Percentiles rank a stretch among this genome's conserved stretches.
Evolutionary conservation across 2,329 filamentous ascomycete species (phyloP).

Genomic region (Pseudopithomyces chartarum): DNA sequence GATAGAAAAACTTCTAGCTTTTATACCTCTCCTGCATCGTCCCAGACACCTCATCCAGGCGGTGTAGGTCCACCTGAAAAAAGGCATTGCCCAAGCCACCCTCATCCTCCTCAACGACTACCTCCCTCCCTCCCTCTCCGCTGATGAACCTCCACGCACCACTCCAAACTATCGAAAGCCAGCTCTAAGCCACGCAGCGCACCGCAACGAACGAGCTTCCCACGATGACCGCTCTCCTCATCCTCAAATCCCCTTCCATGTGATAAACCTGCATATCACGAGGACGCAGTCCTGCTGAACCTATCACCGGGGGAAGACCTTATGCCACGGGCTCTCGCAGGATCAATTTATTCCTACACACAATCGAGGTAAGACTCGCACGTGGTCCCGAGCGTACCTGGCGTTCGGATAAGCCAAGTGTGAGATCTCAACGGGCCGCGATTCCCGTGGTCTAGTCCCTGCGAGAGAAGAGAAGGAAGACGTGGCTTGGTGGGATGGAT

Average conservation of each 20-base stretch:
- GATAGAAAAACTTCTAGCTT: too few species aligned
- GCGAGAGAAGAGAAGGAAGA: not conserved
- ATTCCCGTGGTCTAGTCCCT: not conserved
- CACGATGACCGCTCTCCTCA: too few species aligned
- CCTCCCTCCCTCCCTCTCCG: not conserved
- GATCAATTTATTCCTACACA: not conserved
- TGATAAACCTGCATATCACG: conserved; percentile 2
- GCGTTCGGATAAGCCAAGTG: not conserved
- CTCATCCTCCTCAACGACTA: not conserved
- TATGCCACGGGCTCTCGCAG: not conserved
- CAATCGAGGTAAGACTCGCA: not conserved
- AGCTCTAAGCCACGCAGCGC: not conserved
- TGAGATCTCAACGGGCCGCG: not conserved
- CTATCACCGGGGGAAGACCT: not conserved
- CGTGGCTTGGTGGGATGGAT: not conserved
- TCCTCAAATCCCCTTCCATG: not conserved
- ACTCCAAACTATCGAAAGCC: not conserved
- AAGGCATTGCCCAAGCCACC: not conserved
- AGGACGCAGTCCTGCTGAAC: not conserved
- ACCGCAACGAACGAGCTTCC: not conserved
- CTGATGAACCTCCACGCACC: not conserved
- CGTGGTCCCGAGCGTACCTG: not conserved
- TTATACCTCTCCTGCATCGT: too few species aligned
- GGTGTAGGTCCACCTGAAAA: not conserved
- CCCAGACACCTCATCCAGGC: not conserved